These are phyloP conservation scores for Xerocomus amazonicus DNA, from an alignment of 1,284 basidiomycete species.

Conservation along the genomic window DNA sequence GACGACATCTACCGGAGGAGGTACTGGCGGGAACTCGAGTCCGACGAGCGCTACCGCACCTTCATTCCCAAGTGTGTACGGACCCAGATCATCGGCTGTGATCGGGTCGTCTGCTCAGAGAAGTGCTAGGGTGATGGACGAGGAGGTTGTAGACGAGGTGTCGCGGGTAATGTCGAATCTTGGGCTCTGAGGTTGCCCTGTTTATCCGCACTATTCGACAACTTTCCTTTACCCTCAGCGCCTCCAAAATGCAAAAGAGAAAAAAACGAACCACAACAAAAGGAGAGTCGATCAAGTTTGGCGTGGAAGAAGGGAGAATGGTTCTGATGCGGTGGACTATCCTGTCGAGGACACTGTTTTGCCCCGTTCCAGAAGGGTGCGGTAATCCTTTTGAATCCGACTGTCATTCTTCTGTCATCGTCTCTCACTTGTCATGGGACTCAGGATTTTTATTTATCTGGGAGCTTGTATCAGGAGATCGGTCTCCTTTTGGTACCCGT, in stretches of 20 bases:
- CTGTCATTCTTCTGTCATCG: constrained; percentile 15
- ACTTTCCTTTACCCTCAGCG: constrained; percentile 8
- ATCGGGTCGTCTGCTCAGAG: constrained; percentile 46
- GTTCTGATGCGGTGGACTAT: constrained; percentile 17
- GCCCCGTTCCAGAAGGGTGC: constrained; percentile 19
- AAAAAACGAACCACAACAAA: constrained; percentile 1
- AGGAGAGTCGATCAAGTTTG: constrained; percentile 2
- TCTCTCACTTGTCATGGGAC: constrained; percentile 28
- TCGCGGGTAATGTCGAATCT: constrained; percentile 76
- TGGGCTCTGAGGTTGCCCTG: constrained; percentile 52
- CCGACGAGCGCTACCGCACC: constrained; percentile 71
- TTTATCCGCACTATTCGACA: constrained; percentile 10
- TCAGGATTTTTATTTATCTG: constrained; percentile 35
- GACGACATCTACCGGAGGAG: constrained; percentile 64
- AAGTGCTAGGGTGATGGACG: constrained; percentile 50
- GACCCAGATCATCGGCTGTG: constrained; percentile 50
- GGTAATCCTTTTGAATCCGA: constrained; percentile 14
- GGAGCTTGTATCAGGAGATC: constrained; percentile 28
- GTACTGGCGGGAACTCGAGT: constrained; percentile 66
- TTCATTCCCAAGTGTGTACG: constrained; percentile 80
- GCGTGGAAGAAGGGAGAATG: constrained; percentile 9
- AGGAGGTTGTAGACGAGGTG: constrained; percentile 66
- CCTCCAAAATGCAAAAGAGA: constrained; percentile 6
- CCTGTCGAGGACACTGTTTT: constrained; percentile 21
- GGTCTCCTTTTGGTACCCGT: constrained; percentile 23